Conservation (phyloP, 305 asterid species). For the Fraxinus nigra region DNA sequence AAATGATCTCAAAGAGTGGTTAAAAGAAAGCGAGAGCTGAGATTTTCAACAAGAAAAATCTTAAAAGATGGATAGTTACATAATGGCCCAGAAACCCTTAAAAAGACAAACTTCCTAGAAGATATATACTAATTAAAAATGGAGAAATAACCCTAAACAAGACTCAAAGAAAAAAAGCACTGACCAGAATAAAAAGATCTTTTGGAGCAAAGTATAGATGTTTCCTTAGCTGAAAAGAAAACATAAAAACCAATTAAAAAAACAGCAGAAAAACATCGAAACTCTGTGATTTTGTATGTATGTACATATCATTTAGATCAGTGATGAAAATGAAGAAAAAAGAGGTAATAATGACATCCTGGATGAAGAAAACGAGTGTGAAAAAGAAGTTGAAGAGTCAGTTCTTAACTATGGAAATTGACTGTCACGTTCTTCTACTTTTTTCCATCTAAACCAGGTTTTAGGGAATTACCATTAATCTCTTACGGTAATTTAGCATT, state of each 20-base stretch:
- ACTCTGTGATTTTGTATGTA: background rate
- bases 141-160: background rate
- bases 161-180: background rate
- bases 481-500: background rate
- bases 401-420: constrained; percentile 13
- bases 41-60: background rate
- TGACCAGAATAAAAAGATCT: constrained; percentile 12
- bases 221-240: constrained; percentile 18
- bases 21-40: background rate
- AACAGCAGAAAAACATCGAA: background rate
- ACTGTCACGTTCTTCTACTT: constrained; percentile 43
- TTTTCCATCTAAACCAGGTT: background rate
- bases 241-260: background rate
- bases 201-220: background rate
- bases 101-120: constrained; percentile 1
- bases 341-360: background rate
- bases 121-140: background rate
- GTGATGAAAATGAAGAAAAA: background rate
- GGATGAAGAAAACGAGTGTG: background rate
- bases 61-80: constrained; percentile 13
- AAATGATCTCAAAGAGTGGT: background rate
- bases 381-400: constrained; percentile 9
- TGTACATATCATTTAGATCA: background rate
- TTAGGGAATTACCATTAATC: background rate
- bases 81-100: background rate